Evolutionary conservation across 2,329 filamentous ascomycete species (phyloP), one percentile per base, ranked within the genome.

Genomic region (Aspergillus viridinutans): DNA sequence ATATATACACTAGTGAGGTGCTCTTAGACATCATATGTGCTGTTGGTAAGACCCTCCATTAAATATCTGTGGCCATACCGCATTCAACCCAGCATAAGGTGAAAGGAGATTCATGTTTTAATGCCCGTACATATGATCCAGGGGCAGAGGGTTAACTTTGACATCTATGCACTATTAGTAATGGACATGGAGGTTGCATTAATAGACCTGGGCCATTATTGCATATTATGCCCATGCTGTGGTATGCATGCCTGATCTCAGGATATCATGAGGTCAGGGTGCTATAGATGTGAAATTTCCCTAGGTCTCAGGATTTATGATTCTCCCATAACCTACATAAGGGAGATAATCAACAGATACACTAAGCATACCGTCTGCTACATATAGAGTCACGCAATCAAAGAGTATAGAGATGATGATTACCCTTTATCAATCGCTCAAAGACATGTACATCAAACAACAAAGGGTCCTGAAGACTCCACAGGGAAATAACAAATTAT

Each of bases 401-500:
- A 20, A 21, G 17, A 47, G 23, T 25, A 23, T 47, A 7, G 20
- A 25, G 10, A 21, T 45, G 21, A 25, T 12, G 43, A 47, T 23
- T 21, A 23, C 43, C 43, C 43, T 17, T 7, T 26, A 47, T 23
- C 21, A 47, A n/a, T 47, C 43, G 43, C 43, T 47, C 43, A 47
- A 25, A 47, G 9, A 6, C 35, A 51, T 48, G 48, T 53, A 56
- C 42, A 35, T 25, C 25, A 47, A 26, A 58, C 12, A 56, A 43
- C 21, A 49, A 14, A 42, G 25, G 21, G 42, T 6, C 23, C 28
- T 21, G 40, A 26, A 57, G 43, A 49, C 25, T 40, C 8, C n/a
- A 52, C 4, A 32, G 45, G 38, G 6, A 51, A 21, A 52, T 35
- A 26, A 51, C 25, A 49, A 55, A 55, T 56, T 62, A 42, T 62